Evolutionary conservation across 2,329 filamentous ascomycete genomes (phyloP).

Genomic region (Scedosporium dehoogii): DNA sequence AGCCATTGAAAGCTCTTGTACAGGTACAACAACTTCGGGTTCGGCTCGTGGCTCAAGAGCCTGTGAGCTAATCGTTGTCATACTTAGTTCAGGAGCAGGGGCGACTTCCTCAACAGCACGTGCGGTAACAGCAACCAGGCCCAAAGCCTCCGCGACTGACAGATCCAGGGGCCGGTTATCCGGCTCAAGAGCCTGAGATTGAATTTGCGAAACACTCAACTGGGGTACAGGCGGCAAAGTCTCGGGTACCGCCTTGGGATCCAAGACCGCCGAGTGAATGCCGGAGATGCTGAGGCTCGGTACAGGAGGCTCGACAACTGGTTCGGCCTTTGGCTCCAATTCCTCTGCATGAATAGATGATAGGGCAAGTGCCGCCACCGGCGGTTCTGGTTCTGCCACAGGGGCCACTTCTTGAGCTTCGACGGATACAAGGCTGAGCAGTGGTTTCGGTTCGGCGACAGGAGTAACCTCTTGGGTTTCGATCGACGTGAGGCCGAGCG

Average conservation of each 20-base stretch:
- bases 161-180: conserved; percentile 8
- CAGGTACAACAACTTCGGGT: conserved; percentile 17
- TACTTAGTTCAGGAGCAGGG: conserved; percentile 15
- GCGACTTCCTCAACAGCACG: not conserved
- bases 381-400: conserved; percentile 7
- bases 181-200: conserved; percentile 16
- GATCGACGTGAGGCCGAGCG: conserved; percentile 33
- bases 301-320: conserved; percentile 11
- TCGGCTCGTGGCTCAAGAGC: conserved; percentile 17
- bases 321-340: conserved; percentile 18
- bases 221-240: conserved; percentile 17
- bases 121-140: not conserved
- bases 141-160: not conserved
- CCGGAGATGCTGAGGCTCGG: conserved; percentile 14
- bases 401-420: conserved; percentile 34
- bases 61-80: conserved; percentile 14
- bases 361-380: conserved; percentile 14
- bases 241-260: conserved; percentile 20
- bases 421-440: conserved; percentile 33
- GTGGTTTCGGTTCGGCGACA: conserved; percentile 9
- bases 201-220: conserved; percentile 21
- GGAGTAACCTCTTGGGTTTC: conserved; percentile 34
- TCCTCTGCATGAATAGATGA: conserved; percentile 16
- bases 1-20: conserved; percentile 18
- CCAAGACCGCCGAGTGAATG: conserved; percentile 15